A percentile compares a stretch with the other conserved stretches of the same genome.
Evolutionary conservation across 495 filamentous ascomycete species (phyloP).

Genomic region (Lophium mytilinum): DNA sequence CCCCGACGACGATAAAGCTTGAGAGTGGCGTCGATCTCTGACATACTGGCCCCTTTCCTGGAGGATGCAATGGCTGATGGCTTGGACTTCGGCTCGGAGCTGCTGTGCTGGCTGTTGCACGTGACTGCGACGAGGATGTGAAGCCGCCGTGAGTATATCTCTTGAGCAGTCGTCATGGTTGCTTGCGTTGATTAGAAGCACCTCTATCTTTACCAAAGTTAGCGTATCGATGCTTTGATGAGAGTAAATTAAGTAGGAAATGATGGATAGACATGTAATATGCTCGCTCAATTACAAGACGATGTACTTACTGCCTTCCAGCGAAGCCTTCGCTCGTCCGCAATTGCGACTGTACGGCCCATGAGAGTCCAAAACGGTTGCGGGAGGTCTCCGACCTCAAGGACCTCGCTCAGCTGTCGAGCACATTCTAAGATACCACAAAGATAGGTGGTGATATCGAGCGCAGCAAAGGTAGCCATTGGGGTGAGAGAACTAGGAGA

Average conservation of each 20-base stretch:
- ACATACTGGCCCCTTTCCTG: background rate
- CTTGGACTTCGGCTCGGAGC: background rate
- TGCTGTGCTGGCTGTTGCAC: background rate
- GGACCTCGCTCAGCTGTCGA: background rate
- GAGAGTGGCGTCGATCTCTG: background rate
- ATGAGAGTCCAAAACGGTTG: background rate
- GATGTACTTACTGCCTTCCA: background rate
- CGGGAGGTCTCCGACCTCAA: background rate
- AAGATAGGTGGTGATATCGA: background rate
- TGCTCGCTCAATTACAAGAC: too few species aligned
- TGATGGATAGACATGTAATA: too few species aligned
- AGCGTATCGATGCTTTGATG: background rate
- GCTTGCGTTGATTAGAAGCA: background rate
- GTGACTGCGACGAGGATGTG: background rate
- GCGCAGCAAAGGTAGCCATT: background rate
- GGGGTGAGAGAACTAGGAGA: background rate
- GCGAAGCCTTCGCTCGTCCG: background rate
- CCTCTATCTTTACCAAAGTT: background rate
- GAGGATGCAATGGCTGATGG: background rate
- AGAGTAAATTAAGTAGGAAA: too few species aligned
- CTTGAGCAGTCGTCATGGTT: background rate
- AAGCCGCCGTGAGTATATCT: background rate
- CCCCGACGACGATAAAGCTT: background rate
- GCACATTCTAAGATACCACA: background rate
- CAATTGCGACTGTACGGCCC: background rate